Base-by-base conservation (phyloP, 768 basidiomycete genomes). In the Mycena rosella region DNA sequence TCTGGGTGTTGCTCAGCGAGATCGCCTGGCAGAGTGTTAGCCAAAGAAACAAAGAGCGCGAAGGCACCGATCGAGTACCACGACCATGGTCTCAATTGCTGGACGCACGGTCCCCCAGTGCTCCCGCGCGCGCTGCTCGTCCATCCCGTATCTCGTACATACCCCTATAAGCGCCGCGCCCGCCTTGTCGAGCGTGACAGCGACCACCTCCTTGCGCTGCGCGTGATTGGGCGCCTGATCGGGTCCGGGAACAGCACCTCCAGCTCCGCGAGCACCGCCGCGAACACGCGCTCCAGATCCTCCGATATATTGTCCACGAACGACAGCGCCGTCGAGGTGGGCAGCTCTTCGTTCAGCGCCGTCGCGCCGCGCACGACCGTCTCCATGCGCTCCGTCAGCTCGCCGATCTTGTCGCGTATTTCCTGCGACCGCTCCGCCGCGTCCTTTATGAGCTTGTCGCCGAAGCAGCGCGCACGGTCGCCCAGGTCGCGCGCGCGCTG, bases 1-100 rank as follows among this genome's bases (percentile, higher is more conserved):
- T 56, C 48, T 13, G 82, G 81, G 52, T 83, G 81, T 29, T 79
- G 74, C 60, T 83, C 81, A 2, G 70, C 72, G 8, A 83, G 59
- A 44, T 82, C 79, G 17, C 80, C 82, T 82, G 18, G 34, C n/a
- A 20, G 0, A 10, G 20, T 11, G 29, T 55, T 22, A 69, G 32
- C n/a, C 32, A 20, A 29, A 14, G 6, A 11, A 42, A 44, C 42
- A 17, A 24, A 60, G 34, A 0, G 13, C 8, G 36, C 51, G 26
- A 24, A 51, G 6, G 14, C n/a, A 47, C 63, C 18, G 60, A 76
- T 77, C 78, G 24, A 75, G 71, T 1, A 77, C 30, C 8, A 79
- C 74, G 8, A 78, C 40, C 38, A 75, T 47, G 1, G 48, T 68
- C 52, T 67, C 66, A 10, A 81, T 60, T 17, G 72, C 60, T 0